Evolutionary conservation across 805 yeast genomes (phyloP).

Genomic region (Wickerhamiella cacticola): DNA sequence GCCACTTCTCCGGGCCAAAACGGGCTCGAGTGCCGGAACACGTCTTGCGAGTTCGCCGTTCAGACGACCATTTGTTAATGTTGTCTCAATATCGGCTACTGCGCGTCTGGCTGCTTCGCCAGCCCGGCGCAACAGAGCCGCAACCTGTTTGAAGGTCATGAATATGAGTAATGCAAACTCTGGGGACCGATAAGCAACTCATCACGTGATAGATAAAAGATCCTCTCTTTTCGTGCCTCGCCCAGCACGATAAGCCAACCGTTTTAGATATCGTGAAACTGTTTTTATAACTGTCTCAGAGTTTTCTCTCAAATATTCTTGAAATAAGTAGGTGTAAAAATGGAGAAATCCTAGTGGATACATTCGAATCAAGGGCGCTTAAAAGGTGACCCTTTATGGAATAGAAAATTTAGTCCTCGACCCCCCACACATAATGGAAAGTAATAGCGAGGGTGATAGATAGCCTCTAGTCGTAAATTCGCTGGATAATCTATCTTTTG

Average conservation of each 20-base stretch:
- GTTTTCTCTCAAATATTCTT: too few relatives aligned
- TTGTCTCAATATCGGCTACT: background rate
- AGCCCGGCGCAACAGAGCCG: conserved; percentile 13
- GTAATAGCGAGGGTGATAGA: too few relatives aligned
- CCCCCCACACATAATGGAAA: too few relatives aligned
- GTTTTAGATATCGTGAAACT: background rate
- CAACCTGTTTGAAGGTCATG: conserved; percentile 8
- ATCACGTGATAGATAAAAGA: background rate
- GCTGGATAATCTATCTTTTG: too few relatives aligned
- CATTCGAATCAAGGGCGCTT: too few relatives aligned
- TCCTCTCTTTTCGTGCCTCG: background rate
- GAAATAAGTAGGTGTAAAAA: too few relatives aligned
- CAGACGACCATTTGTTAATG: background rate
- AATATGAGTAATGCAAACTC: background rate
- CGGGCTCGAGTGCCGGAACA: conserved; percentile 4
- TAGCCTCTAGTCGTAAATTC: too few relatives aligned
- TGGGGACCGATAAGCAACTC: background rate
- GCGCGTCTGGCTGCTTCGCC: conserved; percentile 7
- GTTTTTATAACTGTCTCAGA: too few relatives aligned
- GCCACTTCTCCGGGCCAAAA: conserved; percentile 1
- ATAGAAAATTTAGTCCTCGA: too few relatives aligned
- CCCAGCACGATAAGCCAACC: background rate
- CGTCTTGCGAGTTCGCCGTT: conserved; percentile 5
- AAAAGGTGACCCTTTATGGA: too few relatives aligned
- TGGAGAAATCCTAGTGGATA: too few relatives aligned